Conservation (phyloP, 805 yeast species). For the Kodamaea kaohsiungensis region DNA sequence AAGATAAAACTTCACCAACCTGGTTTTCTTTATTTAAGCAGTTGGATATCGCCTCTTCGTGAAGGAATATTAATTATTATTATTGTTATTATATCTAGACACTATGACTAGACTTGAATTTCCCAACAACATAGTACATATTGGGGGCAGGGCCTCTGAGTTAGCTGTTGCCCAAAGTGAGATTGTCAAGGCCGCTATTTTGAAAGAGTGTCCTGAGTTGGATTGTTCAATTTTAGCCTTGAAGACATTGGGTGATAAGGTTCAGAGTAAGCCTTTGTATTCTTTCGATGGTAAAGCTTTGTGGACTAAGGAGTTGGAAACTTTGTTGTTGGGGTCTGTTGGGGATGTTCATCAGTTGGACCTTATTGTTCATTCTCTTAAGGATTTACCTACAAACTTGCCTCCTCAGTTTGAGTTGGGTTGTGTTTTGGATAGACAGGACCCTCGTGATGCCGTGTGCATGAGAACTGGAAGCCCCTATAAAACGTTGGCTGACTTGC, state of each 20-base stretch:
- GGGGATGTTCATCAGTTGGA: slow-evolving; percentile 72
- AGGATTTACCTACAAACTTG: slow-evolving; percentile 87
- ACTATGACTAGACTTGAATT: slow-evolving; percentile 11
- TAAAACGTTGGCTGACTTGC: slow-evolving; percentile 69
- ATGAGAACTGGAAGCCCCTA: slow-evolving; percentile 69
- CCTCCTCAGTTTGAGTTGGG: slow-evolving; percentile 92
- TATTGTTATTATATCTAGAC: background rate
- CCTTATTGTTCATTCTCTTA: slow-evolving; percentile 88
- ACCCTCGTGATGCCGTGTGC: slow-evolving; percentile 89
- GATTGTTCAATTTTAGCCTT: slow-evolving; percentile 77
- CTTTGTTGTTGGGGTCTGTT: slow-evolving; percentile 60
- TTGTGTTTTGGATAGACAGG: slow-evolving; percentile 81
- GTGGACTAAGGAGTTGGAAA: slow-evolving; percentile 96
- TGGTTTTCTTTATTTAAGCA: background rate
- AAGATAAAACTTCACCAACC: background rate
- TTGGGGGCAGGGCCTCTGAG: slow-evolving; percentile 89
- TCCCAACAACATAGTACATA: slow-evolving; percentile 39
- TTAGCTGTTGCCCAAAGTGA: slow-evolving; percentile 88
- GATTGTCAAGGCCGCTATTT: slow-evolving; percentile 63
- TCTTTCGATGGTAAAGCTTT: slow-evolving; percentile 94
- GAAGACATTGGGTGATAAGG: slow-evolving; percentile 87
- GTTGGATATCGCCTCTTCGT: background rate
- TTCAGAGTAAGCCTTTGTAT: slow-evolving; percentile 81
- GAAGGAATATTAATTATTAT: no score
- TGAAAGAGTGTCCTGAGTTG: slow-evolving; percentile 59